phyloP scores from a whole-genome alignment of 2,329 filamentous ascomycete genomes.

The Remersonia thermophila region DNA sequence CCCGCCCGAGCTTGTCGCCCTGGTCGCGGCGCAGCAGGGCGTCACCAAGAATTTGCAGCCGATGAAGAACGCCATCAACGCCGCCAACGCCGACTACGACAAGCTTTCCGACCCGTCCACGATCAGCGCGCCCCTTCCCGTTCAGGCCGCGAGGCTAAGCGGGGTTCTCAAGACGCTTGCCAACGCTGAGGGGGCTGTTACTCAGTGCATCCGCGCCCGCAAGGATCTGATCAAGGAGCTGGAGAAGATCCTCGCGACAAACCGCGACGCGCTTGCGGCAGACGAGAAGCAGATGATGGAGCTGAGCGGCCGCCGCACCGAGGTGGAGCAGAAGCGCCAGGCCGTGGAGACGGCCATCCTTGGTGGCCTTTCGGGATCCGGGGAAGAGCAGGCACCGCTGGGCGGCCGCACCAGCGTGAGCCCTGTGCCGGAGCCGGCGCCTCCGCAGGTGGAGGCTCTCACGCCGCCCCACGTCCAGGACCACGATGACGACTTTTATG shows the following conservation, averaged over 20 bases:
- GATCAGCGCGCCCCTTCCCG: constrained; percentile 65
- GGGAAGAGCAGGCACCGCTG: constrained; percentile 34
- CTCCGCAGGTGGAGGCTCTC: constrained; percentile 70
- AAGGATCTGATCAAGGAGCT: constrained; percentile 64
- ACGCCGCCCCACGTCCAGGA: constrained; percentile 62
- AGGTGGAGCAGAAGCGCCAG: constrained; percentile 70
- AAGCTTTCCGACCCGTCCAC: constrained; percentile 65
- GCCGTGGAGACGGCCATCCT: constrained; percentile 89
- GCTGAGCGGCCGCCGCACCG: constrained; percentile 52
- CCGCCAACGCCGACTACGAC: constrained; percentile 70
- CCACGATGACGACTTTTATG: constrained; percentile 18
- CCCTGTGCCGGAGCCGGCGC: constrained; percentile 47
- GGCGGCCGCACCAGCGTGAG: constrained; percentile 32
- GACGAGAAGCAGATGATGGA: constrained; percentile 58
- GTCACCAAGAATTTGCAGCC: constrained; percentile 61
- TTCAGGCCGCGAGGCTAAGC: constrained; percentile 81
- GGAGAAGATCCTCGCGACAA: constrained; percentile 67
- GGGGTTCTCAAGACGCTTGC: constrained; percentile 82
- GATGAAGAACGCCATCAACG: constrained; percentile 52
- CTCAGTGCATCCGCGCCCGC: constrained; percentile 79
- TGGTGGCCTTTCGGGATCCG: constrained; percentile 58
- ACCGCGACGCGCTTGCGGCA: constrained; percentile 53
- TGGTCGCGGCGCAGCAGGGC: constrained; percentile 63
- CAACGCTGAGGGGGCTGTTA: constrained; percentile 76
- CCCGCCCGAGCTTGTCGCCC: constrained; percentile 62